A percentile compares a stretch with the other conserved stretches of the same genome.
Conservation (phyloP, 257 asterid species). For the Nyctanthes arbortristis region DNA sequence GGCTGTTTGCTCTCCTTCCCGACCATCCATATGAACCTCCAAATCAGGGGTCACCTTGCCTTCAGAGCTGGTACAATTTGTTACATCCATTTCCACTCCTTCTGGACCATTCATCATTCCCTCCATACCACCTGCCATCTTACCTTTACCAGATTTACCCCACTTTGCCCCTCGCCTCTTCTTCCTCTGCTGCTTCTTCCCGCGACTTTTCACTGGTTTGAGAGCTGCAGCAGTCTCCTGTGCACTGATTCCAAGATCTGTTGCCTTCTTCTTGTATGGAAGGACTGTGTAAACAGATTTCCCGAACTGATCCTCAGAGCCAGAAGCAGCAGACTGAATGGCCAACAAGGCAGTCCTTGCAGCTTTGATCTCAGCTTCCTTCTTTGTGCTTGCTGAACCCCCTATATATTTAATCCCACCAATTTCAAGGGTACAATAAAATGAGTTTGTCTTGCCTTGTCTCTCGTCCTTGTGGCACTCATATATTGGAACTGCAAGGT, state of each 20-base stretch:
- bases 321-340: conserved; percentile 53
- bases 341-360: conserved; percentile 90
- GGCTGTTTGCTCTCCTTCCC: background rate
- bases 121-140: conserved; percentile 14
- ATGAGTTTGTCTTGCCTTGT: conserved; percentile 37
- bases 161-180: conserved; percentile 30
- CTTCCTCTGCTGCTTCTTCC: conserved; percentile 49
- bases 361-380: conserved; percentile 91
- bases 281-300: conserved; percentile 65
- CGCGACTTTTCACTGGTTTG: conserved; percentile 60
- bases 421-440: conserved; percentile 64
- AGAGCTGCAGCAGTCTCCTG: conserved; percentile 56
- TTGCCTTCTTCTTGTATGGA: conserved; percentile 58
- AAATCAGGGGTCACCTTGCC: conserved; percentile 4
- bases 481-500: conserved; percentile 72
- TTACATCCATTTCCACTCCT: conserved; percentile 15
- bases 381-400: conserved; percentile 73
- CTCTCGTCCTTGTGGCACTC: conserved; percentile 50
- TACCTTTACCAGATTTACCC: conserved; percentile 19
- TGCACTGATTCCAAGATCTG: conserved; percentile 46
- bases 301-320: conserved; percentile 28
- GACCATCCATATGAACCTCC: conserved; percentile 12
- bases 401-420: conserved; percentile 82
- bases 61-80: conserved; percentile 14
- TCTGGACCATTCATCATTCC: conserved; percentile 24